A percentile compares a stretch with the other conserved stretches of the same genome.
phyloP scores from a whole-genome alignment of 495 filamentous ascomycete genomes.

The Articulospora tetracladia region DNA sequence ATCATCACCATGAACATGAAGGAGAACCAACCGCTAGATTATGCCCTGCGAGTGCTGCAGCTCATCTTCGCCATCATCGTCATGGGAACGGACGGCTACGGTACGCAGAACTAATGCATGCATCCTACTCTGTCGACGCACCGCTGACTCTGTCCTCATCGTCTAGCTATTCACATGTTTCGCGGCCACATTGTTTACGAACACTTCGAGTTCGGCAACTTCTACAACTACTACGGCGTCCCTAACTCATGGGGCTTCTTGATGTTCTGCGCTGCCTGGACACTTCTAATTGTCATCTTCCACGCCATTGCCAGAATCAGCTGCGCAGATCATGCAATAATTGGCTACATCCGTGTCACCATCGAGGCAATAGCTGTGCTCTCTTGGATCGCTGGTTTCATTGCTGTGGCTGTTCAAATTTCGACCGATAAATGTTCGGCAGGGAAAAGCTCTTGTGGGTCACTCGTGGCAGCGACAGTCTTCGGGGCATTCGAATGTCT shows the following conservation, averaged over 20 bases:
- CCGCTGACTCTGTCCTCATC: conserved; percentile 23
- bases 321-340: conserved; percentile 18
- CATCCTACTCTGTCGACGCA: conserved; percentile 14
- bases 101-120: conserved; percentile 23
- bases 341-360: conserved; percentile 26
- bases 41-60: conserved; percentile 28
- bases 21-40: conserved; percentile 22
- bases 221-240: conserved; percentile 26
- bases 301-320: conserved; percentile 22
- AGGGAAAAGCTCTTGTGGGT: conserved; percentile 19
- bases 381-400: conserved; percentile 31
- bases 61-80: conserved; percentile 30
- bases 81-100: conserved; percentile 29
- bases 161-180: conserved; percentile 28
- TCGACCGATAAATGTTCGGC: conserved; percentile 6
- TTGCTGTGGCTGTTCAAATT: conserved; percentile 28
- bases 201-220: conserved; percentile 26
- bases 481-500: conserved; percentile 29
- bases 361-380: conserved; percentile 28
- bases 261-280: conserved; percentile 30
- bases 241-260: conserved; percentile 30
- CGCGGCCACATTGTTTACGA: conserved; percentile 26
- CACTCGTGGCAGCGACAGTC: conserved; percentile 26
- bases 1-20: conserved; percentile 16
- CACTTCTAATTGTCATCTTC: conserved; percentile 25